These are phyloP conservation scores for Polychaeton citri DNA, from an alignment of 2,329 filamentous ascomycete genomes.

Conservation along the genomic window DNA sequence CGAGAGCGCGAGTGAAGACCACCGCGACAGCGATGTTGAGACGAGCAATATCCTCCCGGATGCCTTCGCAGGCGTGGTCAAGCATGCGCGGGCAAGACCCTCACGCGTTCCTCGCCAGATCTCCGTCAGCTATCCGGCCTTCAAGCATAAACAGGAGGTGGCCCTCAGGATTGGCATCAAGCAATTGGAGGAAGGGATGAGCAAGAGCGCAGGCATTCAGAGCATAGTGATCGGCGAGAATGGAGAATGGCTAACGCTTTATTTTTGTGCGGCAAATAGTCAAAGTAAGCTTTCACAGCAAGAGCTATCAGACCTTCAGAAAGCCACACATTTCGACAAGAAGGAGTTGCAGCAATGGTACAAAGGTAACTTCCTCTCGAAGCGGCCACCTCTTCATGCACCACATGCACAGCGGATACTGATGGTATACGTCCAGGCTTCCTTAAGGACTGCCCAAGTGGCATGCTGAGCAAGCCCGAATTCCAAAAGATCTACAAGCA, in stretches of 20 bases:
- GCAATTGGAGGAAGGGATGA: conserved; percentile 19
- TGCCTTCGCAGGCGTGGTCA: conserved; percentile 9
- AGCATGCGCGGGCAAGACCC: conserved; percentile 21
- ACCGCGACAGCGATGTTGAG: too few species aligned
- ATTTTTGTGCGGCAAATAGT: conserved; percentile 36
- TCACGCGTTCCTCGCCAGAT: conserved; percentile 18
- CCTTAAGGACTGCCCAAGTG: conserved; percentile 93
- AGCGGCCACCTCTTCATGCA: neutral
- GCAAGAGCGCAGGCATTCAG: conserved; percentile 14
- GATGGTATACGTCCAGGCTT: conserved; percentile 52
- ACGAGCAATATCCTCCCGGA: too few species aligned
- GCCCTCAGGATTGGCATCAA: conserved; percentile 20
- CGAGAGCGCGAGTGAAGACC: too few species aligned
- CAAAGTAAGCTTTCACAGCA: conserved; percentile 97
- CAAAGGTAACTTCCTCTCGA: conserved; percentile 56
- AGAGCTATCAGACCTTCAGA: conserved; percentile 89
- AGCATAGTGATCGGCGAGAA: conserved; percentile 13
- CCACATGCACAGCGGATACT: conserved; percentile 10
- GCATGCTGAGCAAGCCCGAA: conserved; percentile 93
- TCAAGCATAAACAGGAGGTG: conserved; percentile 18
- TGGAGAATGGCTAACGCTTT: conserved; percentile 15
- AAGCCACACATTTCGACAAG: conserved; percentile 97
- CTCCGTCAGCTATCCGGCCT: conserved; percentile 18
- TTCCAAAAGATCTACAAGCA: conserved; percentile 99
- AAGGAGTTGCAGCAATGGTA: conserved; percentile 99